Evolutionary conservation across 1,284 basidiomycete species (phyloP).

Genomic region (Pyrrhoderma noxium): DNA sequence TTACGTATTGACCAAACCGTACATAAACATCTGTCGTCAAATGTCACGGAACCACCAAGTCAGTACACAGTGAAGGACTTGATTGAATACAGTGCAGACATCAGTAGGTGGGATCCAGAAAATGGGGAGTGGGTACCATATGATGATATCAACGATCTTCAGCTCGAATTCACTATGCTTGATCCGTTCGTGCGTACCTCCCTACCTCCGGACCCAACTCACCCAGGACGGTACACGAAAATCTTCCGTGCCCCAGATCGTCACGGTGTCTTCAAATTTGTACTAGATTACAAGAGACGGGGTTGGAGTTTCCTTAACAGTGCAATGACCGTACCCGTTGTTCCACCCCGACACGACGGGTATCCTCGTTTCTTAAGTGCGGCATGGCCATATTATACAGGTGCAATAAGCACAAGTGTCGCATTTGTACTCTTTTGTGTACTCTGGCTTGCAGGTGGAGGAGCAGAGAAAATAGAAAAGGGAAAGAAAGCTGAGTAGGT

Average conservation of each 20-base stretch:
- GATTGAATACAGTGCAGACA: slow-evolving; percentile 71
- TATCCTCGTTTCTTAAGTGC: slow-evolving; percentile 91
- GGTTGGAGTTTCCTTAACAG: slow-evolving; percentile 75
- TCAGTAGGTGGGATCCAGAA: slow-evolving; percentile 57
- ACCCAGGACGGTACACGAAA: slow-evolving; percentile 64
- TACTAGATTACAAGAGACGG: slow-evolving; percentile 81
- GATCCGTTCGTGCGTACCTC: slow-evolving; percentile 87
- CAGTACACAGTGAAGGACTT: slow-evolving; percentile 86
- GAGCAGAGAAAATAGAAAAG: slow-evolving; percentile 41
- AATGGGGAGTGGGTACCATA: slow-evolving; percentile 65
- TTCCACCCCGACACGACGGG: slow-evolving; percentile 91
- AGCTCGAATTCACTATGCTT: slow-evolving; percentile 96
- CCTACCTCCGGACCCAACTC: slow-evolving; percentile 46
- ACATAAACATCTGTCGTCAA: slow-evolving; percentile 66
- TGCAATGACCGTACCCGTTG: slow-evolving; percentile 76
- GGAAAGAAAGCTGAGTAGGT: slow-evolving; percentile 45
- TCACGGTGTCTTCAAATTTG: slow-evolving; percentile 97
- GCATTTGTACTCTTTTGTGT: slow-evolving; percentile 80
- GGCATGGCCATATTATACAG: slow-evolving; percentile 92
- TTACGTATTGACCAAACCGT: slow-evolving; percentile 70
- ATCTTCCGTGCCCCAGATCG: slow-evolving; percentile 87
- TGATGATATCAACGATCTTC: slow-evolving; percentile 66
- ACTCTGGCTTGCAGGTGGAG: slow-evolving; percentile 80
- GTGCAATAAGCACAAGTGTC: slow-evolving; percentile 79
- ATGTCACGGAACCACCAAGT: slow-evolving; percentile 31